Evolutionary conservation across 2,329 filamentous ascomycete species (phyloP).

Genomic region (Colletotrichum cuscutae): DNA sequence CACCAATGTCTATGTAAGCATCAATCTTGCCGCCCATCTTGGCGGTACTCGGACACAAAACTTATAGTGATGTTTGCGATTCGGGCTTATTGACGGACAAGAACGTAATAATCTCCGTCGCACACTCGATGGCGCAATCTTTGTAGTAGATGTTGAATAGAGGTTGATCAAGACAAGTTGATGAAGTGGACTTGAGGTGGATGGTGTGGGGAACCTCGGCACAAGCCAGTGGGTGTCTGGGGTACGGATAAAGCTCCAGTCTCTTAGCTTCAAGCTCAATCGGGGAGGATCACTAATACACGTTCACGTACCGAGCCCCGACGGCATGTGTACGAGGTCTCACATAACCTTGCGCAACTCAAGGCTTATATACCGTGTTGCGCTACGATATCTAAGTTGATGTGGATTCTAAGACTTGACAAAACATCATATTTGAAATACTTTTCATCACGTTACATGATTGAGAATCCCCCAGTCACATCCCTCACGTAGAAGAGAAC

Average conservation of each 20-base stretch:
- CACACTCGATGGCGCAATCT: constrained; percentile 13
- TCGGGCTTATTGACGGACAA: background rate
- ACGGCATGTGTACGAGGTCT: background rate
- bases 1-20: constrained; percentile 75
- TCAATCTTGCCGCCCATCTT: constrained; percentile 72
- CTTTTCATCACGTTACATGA: background rate
- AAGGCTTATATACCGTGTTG: background rate
- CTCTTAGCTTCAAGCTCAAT: background rate
- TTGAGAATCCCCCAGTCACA: background rate
- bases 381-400: background rate
- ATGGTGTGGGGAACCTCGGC: constrained; percentile 30
- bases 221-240: constrained; percentile 7
- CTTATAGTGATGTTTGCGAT: background rate
- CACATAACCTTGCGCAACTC: background rate
- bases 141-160: background rate
- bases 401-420: background rate
- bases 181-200: constrained; percentile 8
- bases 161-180: background rate
- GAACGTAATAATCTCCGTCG: background rate
- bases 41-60: background rate
- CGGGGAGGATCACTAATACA: constrained; percentile 23
- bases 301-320: constrained; percentile 7
- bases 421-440: too few relatives aligned
- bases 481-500: background rate
- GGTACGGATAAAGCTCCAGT: constrained; percentile 6